Evolutionary conservation across 2,329 filamentous ascomycete genomes (phyloP).

Genomic region (Ophiostoma quercus): DNA sequence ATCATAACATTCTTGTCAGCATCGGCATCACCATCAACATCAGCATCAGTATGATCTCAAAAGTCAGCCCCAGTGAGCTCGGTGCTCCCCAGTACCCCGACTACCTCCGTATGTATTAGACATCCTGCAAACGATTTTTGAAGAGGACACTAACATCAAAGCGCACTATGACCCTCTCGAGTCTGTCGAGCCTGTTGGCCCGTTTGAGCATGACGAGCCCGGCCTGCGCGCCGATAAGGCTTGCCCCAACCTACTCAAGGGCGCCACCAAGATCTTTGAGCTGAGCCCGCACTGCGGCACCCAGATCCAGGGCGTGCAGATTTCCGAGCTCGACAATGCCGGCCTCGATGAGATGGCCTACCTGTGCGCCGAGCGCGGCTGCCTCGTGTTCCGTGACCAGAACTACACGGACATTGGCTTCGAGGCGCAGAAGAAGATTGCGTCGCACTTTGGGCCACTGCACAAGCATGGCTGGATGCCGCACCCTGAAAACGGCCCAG

Average conservation of each 20-base stretch:
- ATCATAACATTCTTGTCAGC: no score
- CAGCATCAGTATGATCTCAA: slow-evolving; percentile 20
- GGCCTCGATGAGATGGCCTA: slow-evolving; percentile 29
- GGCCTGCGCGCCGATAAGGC: slow-evolving; percentile 29
- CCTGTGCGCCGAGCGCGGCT: slow-evolving; percentile 28
- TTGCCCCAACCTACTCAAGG: slow-evolving; percentile 29
- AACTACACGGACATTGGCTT: slow-evolving; percentile 27
- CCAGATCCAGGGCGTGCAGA: slow-evolving; percentile 30
- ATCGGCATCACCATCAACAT: not conserved
- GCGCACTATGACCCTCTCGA: slow-evolving; percentile 31
- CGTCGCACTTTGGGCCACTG: slow-evolving; percentile 28
- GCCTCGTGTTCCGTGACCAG: slow-evolving; percentile 25
- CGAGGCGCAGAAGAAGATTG: slow-evolving; percentile 28
- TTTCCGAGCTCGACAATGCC: slow-evolving; percentile 24
- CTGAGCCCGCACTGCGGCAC: slow-evolving; percentile 31
- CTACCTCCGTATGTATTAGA: slow-evolving; percentile 27
- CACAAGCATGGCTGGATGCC: slow-evolving; percentile 31
- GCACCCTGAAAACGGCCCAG: slow-evolving; percentile 28
- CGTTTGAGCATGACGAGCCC: slow-evolving; percentile 30
- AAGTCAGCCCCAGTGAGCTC: not conserved
- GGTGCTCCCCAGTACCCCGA: slow-evolving; percentile 28
- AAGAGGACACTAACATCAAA: not conserved
- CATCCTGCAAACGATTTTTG: no score
- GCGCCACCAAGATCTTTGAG: slow-evolving; percentile 29
- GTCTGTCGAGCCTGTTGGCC: slow-evolving; percentile 29